phyloP scores from a whole-genome alignment of 2,329 filamentous ascomycete genomes.

The Annulohypoxylon truncatum region DNA sequence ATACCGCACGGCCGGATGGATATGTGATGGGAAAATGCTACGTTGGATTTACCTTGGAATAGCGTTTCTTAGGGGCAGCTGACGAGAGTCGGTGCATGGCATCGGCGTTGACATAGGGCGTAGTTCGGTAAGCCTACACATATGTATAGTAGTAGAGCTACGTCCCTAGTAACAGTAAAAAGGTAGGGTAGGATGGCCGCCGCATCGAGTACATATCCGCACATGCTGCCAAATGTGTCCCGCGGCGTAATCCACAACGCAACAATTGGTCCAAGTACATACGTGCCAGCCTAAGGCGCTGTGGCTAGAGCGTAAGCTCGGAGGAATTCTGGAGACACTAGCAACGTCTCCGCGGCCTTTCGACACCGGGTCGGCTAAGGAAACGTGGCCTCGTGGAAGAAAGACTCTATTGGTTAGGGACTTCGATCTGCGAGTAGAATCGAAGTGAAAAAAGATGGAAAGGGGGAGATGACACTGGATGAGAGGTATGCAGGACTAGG shows the following conservation, averaged over 20 bases:
- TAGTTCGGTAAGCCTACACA: slow-evolving; percentile 9
- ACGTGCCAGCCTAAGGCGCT: not conserved
- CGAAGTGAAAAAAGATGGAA: slow-evolving; percentile 6
- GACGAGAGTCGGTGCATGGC: slow-evolving; percentile 31
- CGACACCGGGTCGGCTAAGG: slow-evolving; percentile 8
- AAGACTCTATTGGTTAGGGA: not conserved
- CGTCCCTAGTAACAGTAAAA: not conserved
- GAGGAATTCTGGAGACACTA: slow-evolving; percentile 20
- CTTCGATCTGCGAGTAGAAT: not conserved
- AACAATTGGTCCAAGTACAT: not conserved
- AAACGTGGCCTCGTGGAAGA: slow-evolving; percentile 33
- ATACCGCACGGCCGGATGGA: not conserved
- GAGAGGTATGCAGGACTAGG: slow-evolving; percentile 23
- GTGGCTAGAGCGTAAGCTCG: slow-evolving; percentile 33
- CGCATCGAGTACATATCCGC: not conserved
- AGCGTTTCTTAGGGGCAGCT: slow-evolving; percentile 18
- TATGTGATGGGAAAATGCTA: slow-evolving; percentile 7
- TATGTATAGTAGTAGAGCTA: not conserved
- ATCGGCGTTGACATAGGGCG: slow-evolving; percentile 1
- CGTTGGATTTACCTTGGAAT: not conserved
- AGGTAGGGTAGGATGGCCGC: not conserved
- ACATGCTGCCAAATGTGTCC: not conserved
- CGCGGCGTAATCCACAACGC: slow-evolving; percentile 19
- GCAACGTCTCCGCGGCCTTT: slow-evolving; percentile 22
- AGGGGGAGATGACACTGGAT: slow-evolving; percentile 4